Evolutionary conservation across 192 early-diverging fungal genomes (phyloP), one percentile per base, ranked within the genome.

Genomic region (Podochytrium sp.): DNA sequence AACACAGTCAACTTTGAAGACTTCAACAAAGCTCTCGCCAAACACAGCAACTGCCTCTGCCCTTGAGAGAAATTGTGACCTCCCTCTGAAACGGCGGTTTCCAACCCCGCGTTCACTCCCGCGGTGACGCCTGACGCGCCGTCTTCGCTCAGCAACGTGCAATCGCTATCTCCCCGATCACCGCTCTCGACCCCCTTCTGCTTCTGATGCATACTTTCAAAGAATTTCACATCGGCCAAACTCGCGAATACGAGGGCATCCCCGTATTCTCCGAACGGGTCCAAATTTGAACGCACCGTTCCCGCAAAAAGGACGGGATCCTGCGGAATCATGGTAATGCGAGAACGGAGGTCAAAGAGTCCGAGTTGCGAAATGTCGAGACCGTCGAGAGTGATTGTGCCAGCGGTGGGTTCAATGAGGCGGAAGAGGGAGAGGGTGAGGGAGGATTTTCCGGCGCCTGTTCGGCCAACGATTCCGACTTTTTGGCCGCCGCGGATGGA

Each of bases 31-130:
- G 91, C 90, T 41, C 91, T 79, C 7, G 90, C 88, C 61, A 92
- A 79, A 75, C 91, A 92, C 37, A 92, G 67, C 25, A 95, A 74
- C 76, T 95, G 94, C 7, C 91, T 82, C 74, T 94, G 92, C 29
- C 92, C 92, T 41, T 92, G 87, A 29, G 90, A 93, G 76, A 95
- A 93, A 80, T 96, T 96, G 50, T 84, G 82, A 18, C 96, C 96
- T 41, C 90, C 87, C 63, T 95, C 92, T 20, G 87, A 75, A 2
- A 98, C 90, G 34, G 75, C 62, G 3, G 83, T 81, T 23, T 94
- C 91, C 38, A 96, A 78, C 32, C 58, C 86, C 14, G 73, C 52
- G 7, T 20, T 20, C 12, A 55, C 23, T 55, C 7, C 7, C 25
- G 23, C 20, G 5, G 63, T 29, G 14, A 43, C 62, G 65, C 60